Base-by-base conservation (phyloP, 441 rosid genomes). In the Melianthus villosus region DNA sequence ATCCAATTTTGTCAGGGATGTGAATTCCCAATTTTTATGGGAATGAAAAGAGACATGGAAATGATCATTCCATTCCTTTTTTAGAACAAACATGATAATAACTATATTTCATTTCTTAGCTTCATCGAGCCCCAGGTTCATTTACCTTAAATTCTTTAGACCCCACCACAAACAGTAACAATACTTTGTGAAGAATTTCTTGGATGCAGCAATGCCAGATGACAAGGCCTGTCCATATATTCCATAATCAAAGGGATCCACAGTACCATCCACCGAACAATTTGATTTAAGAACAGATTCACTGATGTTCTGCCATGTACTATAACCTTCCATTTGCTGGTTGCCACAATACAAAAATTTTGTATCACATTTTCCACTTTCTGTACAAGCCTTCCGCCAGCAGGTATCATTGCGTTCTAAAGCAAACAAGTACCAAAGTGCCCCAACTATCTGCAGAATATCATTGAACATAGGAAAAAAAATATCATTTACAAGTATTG, bases 111-210 rank as follows among this genome's bases (percentile, higher is more conserved):
- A n/a, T n/a, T n/a, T n/a, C n/a, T n/a, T n/a, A n/a, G n/a, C n/a
- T n/a, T n/a, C n/a, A n/a, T n/a, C n/a, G n/a, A n/a, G n/a, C n/a
- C n/a, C n/a, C n/a, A n/a, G n/a, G n/a, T n/a, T n/a, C n/a, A n/a
- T 22, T 45, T 55, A 89, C 98, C 98, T 89, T 49, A 89, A 69
- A 64, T 89, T 89, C 66, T 84, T 94, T 34, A 89, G 81, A 9
- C 98, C 98, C 98, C 96, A 89, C 98, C 98, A 89, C 44, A 89
- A 64, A 56, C 91, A 89, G 46, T 69, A 89, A 59, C 77, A 79
- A 50, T 69, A 89, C 37, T 89, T 89, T 0, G 94, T 32, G 23
- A 84, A 29, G 54, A 89, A 89, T 19, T 72, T 71, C 59, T 50
- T 57, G 17, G 83, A 71, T 23, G 93, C 68, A 44, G 73, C 81